Conservation (phyloP, 306 rosid genomes). For the Chamaecrista fasciculata region DNA sequence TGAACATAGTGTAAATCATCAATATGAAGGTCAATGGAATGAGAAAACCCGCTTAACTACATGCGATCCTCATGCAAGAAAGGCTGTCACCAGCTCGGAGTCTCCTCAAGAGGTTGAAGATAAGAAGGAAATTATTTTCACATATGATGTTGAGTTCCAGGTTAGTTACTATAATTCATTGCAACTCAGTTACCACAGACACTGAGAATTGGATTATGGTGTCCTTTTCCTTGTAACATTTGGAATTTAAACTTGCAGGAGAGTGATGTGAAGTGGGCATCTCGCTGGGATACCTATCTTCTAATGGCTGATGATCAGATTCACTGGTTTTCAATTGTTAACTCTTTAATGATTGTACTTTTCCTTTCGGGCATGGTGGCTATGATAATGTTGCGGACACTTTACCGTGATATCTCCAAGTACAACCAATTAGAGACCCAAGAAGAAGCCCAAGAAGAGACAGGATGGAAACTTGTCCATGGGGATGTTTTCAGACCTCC, state of each 20-base stretch:
- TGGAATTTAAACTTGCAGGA: constrained; percentile 38
- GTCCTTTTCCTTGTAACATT: neutral
- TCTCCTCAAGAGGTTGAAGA: constrained; percentile 70
- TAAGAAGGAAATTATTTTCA: constrained; percentile 64
- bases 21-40: constrained; percentile 57
- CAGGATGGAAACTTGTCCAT: constrained; percentile 75
- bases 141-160: constrained; percentile 68
- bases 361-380: constrained; percentile 78
- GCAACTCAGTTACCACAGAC: neutral
- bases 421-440: constrained; percentile 72
- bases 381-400: constrained; percentile 76
- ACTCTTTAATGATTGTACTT: constrained; percentile 75
- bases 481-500: constrained; percentile 75
- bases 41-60: constrained; percentile 49
- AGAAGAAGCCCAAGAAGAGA: constrained; percentile 82
- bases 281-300: constrained; percentile 81
- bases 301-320: constrained; percentile 78
- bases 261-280: constrained; percentile 79
- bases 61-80: constrained; percentile 70
- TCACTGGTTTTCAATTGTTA: constrained; percentile 77
- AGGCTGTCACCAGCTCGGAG: constrained; percentile 52
- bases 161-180: constrained; percentile 34
- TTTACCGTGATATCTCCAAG: constrained; percentile 74
- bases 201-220: constrained; percentile 6
- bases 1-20: constrained; percentile 55